A percentile compares a stretch with the other conserved stretches of the same genome.
phyloP scores from a whole-genome alignment of 208 protist species.

The Leishmania gerbilli region DNA sequence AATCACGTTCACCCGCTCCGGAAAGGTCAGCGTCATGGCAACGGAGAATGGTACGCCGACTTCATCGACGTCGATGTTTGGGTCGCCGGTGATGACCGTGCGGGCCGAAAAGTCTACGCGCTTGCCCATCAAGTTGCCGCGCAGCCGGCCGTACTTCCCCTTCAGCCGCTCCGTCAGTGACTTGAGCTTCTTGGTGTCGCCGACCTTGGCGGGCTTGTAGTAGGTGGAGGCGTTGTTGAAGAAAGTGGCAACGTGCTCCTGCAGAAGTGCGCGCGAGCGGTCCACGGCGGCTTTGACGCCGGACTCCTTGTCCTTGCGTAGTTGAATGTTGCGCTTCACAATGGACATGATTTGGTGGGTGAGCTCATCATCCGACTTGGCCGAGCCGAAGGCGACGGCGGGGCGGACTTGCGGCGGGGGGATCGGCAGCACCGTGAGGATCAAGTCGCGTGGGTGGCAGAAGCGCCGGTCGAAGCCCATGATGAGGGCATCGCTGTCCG shows the following conservation, averaged over 20 bases:
- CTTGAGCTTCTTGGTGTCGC: conserved; percentile 96
- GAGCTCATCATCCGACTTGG: conserved; percentile 96
- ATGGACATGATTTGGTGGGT: conserved; percentile 98
- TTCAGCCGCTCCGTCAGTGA: conserved; percentile 98
- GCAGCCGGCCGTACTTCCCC: conserved; percentile 98
- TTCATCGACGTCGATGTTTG: conserved; percentile 97
- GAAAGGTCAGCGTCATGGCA: conserved; percentile 98
- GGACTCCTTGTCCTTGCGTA: conserved; percentile 88
- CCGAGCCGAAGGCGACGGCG: conserved; percentile 88
- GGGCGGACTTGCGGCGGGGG: conserved; percentile 98
- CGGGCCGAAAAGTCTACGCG: conserved; percentile 99
- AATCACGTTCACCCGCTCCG: conserved; percentile 98
- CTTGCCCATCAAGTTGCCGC: conserved; percentile 99
- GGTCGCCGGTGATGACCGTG: conserved; percentile 99
- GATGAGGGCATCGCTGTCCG: conserved; percentile 60
- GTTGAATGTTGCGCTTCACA: conserved; percentile 95
- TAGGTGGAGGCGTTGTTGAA: conserved; percentile 98
- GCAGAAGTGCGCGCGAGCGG: conserved; percentile 90
- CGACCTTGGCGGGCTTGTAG: conserved; percentile 84
- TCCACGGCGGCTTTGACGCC: conserved; percentile 90
- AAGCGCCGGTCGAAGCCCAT: conserved; percentile 78
- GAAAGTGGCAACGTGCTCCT: conserved; percentile 97
- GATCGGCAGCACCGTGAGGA: conserved; percentile 97
- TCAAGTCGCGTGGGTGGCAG: conserved; percentile 90
- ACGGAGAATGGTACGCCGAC: conserved; percentile 99